A percentile compares a stretch with the other conserved stretches of the same genome.
Evolutionary conservation across 1,139 yeast genomes (phyloP).

Genomic region (Pichia sp.): DNA sequence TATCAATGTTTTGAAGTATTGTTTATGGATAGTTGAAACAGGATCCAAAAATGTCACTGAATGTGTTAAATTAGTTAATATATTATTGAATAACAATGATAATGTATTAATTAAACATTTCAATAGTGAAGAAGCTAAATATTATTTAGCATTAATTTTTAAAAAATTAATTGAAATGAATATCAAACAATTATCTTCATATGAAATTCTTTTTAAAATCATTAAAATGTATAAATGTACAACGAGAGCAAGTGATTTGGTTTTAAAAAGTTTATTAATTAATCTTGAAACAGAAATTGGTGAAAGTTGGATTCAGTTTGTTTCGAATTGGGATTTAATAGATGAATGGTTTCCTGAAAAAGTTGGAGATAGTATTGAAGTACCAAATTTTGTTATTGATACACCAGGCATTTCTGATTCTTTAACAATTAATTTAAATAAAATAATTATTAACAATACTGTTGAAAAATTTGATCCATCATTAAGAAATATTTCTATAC

Average conservation of each 20-base stretch:
- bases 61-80: slow-evolving; percentile 53
- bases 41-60: slow-evolving; percentile 38
- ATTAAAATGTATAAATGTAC: slow-evolving; percentile 51
- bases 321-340: slow-evolving; percentile 61
- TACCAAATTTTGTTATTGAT: slow-evolving; percentile 43
- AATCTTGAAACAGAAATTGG: slow-evolving; percentile 49
- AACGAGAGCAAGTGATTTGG: slow-evolving; percentile 50
- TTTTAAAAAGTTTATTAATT: slow-evolving; percentile 51
- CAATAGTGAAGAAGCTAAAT: slow-evolving; percentile 30
- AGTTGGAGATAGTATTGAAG: slow-evolving; percentile 29
- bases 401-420: slow-evolving; percentile 34
- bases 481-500: slow-evolving; percentile 17
- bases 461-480: slow-evolving; percentile 33
- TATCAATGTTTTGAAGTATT: slow-evolving; percentile 40
- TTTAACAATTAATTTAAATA: slow-evolving; percentile 50
- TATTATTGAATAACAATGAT: slow-evolving; percentile 45
- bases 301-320: slow-evolving; percentile 52
- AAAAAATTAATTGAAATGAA: slow-evolving; percentile 43
- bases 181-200: slow-evolving; percentile 41
- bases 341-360: slow-evolving; percentile 33
- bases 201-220: slow-evolving; percentile 13
- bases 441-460: slow-evolving; percentile 45
- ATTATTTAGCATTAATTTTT: slow-evolving; percentile 40
- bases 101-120: slow-evolving; percentile 23
- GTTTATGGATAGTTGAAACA: slow-evolving; percentile 33